These are phyloP conservation scores for Gloeostereum incarnatum DNA, from an alignment of 768 basidiomycete genomes.

Conservation along the genomic window DNA sequence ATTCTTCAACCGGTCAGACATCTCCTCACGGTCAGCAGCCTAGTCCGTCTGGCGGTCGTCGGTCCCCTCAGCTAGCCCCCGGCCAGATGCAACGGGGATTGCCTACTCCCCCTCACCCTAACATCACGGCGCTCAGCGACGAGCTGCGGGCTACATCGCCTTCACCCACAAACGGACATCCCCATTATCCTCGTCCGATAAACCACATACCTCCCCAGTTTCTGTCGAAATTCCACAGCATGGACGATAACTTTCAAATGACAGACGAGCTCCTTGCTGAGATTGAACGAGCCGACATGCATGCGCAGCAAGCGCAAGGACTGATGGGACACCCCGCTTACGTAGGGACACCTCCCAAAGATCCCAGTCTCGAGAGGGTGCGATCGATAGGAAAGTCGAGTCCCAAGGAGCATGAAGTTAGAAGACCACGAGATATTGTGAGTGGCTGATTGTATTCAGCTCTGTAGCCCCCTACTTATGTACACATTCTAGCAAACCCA, in stretches of 20 bases:
- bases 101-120: slow-evolving; percentile 37
- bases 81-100: slow-evolving; percentile 23
- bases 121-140: slow-evolving; percentile 20
- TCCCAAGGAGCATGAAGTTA: slow-evolving; percentile 41
- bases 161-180: slow-evolving; percentile 18
- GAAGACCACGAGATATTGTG: slow-evolving; percentile 28
- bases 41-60: slow-evolving; percentile 26
- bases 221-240: slow-evolving; percentile 40
- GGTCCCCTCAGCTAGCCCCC: slow-evolving; percentile 27
- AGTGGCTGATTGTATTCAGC: too few species aligned
- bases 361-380: slow-evolving; percentile 43
- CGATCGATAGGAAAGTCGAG: slow-evolving; percentile 43
- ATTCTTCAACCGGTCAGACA: slow-evolving; percentile 27
- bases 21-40: slow-evolving; percentile 27
- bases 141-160: slow-evolving; percentile 11
- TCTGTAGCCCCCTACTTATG: too few species aligned
- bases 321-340: slow-evolving; percentile 16
- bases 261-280: slow-evolving; percentile 63
- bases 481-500: slow-evolving; percentile 30
- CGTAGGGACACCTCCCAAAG: slow-evolving; percentile 20
- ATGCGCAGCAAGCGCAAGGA: slow-evolving; percentile 47
- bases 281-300: slow-evolving; percentile 62
- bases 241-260: slow-evolving; percentile 57
- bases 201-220: slow-evolving; percentile 45
- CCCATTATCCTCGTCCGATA: slow-evolving; percentile 58